Conservation (phyloP, 352 stramenopile genomes). For the Pythium dissimile region DNA sequence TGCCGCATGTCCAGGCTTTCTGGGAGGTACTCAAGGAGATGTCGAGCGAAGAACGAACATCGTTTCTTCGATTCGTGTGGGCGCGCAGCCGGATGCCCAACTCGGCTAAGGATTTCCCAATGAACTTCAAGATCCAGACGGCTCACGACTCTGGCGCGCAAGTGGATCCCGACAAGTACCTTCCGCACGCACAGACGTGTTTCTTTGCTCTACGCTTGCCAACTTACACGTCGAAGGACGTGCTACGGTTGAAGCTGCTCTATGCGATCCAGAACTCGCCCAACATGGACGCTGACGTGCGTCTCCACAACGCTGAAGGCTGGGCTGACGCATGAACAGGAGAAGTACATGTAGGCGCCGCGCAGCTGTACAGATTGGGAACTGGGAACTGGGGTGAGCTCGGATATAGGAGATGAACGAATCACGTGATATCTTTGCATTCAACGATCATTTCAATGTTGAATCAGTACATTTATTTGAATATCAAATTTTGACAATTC, state of each 20-base stretch:
- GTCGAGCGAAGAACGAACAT: conserved; percentile 92
- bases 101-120: conserved; percentile 96
- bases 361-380: too few species aligned
- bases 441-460: too few species aligned
- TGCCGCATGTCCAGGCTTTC: conserved; percentile 91
- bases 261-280: conserved; percentile 96
- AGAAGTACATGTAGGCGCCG: neutral
- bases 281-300: conserved; percentile 93
- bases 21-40: conserved; percentile 97
- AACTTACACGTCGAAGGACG: conserved; percentile 91
- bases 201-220: conserved; percentile 98
- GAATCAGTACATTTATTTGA: too few species aligned
- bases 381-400: too few species aligned
- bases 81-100: conserved; percentile 95
- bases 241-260: conserved; percentile 81
- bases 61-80: conserved; percentile 98
- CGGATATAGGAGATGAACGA: too few species aligned
- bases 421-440: too few species aligned
- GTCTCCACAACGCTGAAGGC: conserved; percentile 90
- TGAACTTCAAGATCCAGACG: conserved; percentile 92
- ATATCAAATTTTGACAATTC: too few species aligned
- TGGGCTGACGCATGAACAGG: conserved; percentile 73
- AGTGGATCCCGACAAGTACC: conserved; percentile 83
- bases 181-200: conserved; percentile 98
- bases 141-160: conserved; percentile 77